phyloP scores from a whole-genome alignment of 2,329 filamentous ascomycete species.

The Paecilomyces fulvus region DNA sequence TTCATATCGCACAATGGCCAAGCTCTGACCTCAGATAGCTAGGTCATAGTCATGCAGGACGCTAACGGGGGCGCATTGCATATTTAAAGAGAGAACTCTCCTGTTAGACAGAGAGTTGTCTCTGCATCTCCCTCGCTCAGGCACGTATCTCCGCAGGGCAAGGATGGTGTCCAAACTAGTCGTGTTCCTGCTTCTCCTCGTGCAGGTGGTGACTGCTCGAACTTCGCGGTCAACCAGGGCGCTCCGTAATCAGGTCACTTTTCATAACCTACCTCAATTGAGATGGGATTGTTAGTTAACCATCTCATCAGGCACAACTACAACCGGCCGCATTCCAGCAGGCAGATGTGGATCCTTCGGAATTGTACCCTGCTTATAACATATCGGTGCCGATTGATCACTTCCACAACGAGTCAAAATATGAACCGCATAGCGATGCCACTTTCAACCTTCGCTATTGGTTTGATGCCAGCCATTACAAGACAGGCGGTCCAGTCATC shows the following conservation, averaged over 20 bases:
- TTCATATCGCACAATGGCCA: neutral
- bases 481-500: constrained; percentile 70
- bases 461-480: constrained; percentile 71
- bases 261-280: neutral
- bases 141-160: neutral
- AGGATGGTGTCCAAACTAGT: neutral
- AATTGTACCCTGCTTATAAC: constrained; percentile 41
- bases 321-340: neutral
- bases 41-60: neutral
- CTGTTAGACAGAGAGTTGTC: neutral
- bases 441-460: constrained; percentile 69
- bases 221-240: neutral
- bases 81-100: neutral
- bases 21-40: neutral
- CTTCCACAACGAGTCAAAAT: constrained; percentile 70
- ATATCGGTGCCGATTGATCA: constrained; percentile 62
- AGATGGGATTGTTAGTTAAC: neutral
- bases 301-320: neutral
- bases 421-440: constrained; percentile 65
- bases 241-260: neutral
- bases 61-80: neutral
- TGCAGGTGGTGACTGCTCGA: neutral
- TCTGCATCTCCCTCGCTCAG: neutral
- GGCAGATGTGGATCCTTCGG: constrained; percentile 2
- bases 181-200: neutral